Evolutionary conservation across 148 eudicot species (phyloP).

Genomic region (Rhododendron vialii): DNA sequence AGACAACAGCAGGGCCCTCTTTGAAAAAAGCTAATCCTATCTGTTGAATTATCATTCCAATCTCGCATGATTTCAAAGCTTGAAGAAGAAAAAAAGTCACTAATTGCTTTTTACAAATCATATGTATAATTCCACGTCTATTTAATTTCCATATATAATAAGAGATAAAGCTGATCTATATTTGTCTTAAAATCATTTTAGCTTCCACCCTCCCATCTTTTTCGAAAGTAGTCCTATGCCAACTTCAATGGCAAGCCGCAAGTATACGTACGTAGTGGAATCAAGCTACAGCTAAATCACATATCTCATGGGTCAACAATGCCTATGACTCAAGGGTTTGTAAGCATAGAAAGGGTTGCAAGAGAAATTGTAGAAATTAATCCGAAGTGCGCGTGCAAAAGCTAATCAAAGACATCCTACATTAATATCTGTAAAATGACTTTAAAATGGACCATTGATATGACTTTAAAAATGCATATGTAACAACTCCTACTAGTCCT

Average conservation of each 20-base stretch:
- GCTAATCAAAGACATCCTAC: too few species aligned
- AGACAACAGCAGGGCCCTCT: slow-evolving; percentile 16
- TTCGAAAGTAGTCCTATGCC: slow-evolving; percentile 2
- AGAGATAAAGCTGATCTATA: not conserved
- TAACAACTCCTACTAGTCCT: not conserved
- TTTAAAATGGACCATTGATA: not conserved
- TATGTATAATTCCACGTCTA: not conserved
- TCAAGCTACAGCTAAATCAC: not conserved
- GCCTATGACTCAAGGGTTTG: too few species aligned
- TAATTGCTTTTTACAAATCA: slow-evolving; percentile 10
- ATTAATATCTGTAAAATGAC: not conserved
- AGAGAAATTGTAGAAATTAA: too few species aligned
- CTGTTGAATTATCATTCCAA: slow-evolving; percentile 16
- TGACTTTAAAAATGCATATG: not conserved
- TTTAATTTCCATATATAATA: too few species aligned
- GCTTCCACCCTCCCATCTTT: not conserved
- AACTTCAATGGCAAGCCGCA: not conserved
- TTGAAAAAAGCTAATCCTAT: not conserved
- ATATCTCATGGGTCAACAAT: too few species aligned
- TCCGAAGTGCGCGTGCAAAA: too few species aligned
- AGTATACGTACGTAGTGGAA: not conserved
- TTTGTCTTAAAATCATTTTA: not conserved
- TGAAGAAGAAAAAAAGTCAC: not conserved
- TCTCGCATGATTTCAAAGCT: slow-evolving; percentile 7
- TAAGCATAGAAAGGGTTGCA: not conserved